Evolutionary conservation across 768 basidiomycete genomes (phyloP).

Genomic region (Pleurotus giganteus): DNA sequence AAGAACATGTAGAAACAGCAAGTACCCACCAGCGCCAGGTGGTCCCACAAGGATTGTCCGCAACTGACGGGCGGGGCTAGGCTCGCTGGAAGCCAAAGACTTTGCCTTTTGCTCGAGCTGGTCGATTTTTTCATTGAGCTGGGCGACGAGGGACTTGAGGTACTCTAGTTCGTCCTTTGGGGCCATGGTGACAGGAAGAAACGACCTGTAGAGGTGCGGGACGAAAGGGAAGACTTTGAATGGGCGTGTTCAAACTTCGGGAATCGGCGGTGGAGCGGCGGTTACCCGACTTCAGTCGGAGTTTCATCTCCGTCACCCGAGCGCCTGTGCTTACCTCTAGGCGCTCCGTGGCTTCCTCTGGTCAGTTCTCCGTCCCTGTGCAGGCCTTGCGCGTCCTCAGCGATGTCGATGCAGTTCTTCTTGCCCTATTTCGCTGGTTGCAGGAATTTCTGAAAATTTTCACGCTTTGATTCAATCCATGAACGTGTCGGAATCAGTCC

Average conservation of each 20-base stretch:
- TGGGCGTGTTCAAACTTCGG: constrained; percentile 3
- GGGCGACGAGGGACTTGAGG: constrained; percentile 87
- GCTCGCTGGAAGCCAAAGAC: constrained; percentile 33
- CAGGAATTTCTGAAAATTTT: too few relatives aligned
- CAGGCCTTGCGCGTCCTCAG: too few relatives aligned
- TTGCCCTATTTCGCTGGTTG: too few relatives aligned
- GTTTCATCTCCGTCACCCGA: background rate
- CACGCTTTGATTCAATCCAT: too few relatives aligned
- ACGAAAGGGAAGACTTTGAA: constrained; percentile 15
- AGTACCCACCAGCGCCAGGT: constrained; percentile 84
- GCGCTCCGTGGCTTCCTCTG: too few relatives aligned
- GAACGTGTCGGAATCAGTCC: too few relatives aligned
- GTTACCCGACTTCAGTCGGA: constrained; percentile 9
- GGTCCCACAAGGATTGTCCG: constrained; percentile 94
- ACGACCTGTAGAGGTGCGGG: constrained; percentile 13
- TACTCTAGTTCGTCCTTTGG: constrained; percentile 84
- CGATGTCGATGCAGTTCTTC: too few relatives aligned
- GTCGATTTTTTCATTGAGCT: constrained; percentile 89
- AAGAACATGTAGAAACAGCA: background rate
- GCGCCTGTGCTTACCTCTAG: too few relatives aligned
- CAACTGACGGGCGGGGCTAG: constrained; percentile 74
- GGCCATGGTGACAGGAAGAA: constrained; percentile 44
- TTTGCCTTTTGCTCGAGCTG: constrained; percentile 73
- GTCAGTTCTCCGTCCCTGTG: too few relatives aligned
- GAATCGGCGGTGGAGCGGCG: constrained; percentile 8